Evolutionary conservation across 768 basidiomycete species (phyloP), one percentile per base, ranked within the genome.

Genomic region (Tylopilus sp.): DNA sequence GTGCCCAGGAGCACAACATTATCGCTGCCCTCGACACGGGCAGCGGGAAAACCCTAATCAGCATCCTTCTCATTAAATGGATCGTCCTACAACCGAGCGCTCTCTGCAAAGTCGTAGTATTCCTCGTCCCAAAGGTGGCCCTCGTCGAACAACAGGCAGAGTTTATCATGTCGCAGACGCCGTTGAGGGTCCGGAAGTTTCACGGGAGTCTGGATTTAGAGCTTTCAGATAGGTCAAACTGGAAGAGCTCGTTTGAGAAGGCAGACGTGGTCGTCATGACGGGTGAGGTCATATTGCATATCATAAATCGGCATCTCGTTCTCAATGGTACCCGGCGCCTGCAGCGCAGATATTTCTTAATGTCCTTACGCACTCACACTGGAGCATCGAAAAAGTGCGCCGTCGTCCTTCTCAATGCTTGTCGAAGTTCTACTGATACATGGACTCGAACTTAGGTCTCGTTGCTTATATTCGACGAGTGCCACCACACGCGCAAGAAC

Each of bases 251-350:
- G 50, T 82, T 94, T 46, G 72, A 78, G 52, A 67, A 73, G 7
- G 72, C 82, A 37, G 89, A 93, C 66, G 85, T 93, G 9, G 77
- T 92, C 51, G 89, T 96, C 3, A 88, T 92, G 84, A 94, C 93
- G 12, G 83, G 89, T 90, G 68, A 51, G 72, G 59, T 31, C 33
- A 50, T 37, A 45, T 51, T 50, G 30, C n/a, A 17, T 26, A 2
- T 8, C 29, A 34, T 7, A 6, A 9, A 46, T 25, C 59, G 33
- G 21, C 31, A 19, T 26, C 5, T 50, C 11, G 8, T 50, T 46
- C 51, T 55, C 36, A 57, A 45, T 31, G 41, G 43, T 50, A 4
- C 17, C 33, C 34, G 41, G 43, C 49, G 5, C 17, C 33, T 17
- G 14, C 40, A 91, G 90, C 92, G 0, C 89, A 92, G 64, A 86